Evolutionary conservation across 345 rosid genomes (phyloP).

Genomic region (Abelmoschus esculentus): DNA sequence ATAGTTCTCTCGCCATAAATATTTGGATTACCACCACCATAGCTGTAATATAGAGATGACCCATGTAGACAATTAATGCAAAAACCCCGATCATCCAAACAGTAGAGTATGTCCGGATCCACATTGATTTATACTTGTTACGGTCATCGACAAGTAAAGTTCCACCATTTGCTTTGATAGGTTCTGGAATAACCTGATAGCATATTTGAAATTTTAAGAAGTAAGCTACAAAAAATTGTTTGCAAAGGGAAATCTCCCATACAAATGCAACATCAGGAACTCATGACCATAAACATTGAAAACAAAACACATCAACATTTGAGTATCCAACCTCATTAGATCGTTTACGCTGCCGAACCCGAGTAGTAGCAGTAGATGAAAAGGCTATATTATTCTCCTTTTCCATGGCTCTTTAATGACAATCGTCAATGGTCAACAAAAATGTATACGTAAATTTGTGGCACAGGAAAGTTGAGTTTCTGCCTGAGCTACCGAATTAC

Average conservation of each 20-base stretch:
- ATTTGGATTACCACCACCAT: conserved; percentile 95
- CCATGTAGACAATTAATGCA: conserved; percentile 77
- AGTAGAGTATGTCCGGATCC: conserved; percentile 68
- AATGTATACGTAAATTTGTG: neutral
- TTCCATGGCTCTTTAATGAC: conserved; percentile 42
- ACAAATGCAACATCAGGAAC: neutral
- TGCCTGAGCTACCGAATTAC: conserved; percentile 12
- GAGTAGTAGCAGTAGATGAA: conserved; percentile 39
- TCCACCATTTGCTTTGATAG: conserved; percentile 49
- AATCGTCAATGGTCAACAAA: neutral
- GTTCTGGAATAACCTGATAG: conserved; percentile 48
- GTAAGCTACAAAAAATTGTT: neutral
- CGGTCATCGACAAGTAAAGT: conserved; percentile 63
- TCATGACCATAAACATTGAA: neutral
- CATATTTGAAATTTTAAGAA: neutral
- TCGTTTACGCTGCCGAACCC: conserved; percentile 64
- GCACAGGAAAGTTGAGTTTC: neutral
- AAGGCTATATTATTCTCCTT: conserved; percentile 36
- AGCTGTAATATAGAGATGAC: conserved; percentile 89
- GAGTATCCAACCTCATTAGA: conserved; percentile 51
- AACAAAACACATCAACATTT: neutral
- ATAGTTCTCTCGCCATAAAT: conserved; percentile 85
- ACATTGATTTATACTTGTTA: conserved; percentile 71
- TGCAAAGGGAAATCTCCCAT: neutral
- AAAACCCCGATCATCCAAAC: conserved; percentile 95